phyloP scores from a whole-genome alignment of 768 basidiomycete genomes.

The Tricholoma sp. region DNA sequence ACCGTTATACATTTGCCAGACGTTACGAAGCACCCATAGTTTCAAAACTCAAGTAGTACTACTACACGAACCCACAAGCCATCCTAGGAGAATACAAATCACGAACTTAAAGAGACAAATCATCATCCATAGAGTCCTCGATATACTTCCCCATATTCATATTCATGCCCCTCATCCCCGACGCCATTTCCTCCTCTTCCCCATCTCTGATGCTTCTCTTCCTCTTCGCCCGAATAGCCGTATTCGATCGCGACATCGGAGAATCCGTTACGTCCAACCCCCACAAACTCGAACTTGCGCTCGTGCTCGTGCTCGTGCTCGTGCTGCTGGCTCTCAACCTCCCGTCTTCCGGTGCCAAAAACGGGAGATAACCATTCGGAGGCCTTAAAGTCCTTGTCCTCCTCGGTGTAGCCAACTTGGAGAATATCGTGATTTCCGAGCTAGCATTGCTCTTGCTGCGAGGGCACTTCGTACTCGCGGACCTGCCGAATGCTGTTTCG shows the following conservation, averaged over 20 bases:
- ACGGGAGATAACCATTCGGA: neutral
- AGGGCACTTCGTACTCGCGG: neutral
- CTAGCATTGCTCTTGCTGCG: no score
- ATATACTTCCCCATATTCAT: conserved; percentile 6
- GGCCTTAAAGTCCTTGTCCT: conserved; percentile 12
- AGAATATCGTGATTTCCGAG: neutral
- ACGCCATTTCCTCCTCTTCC: conserved; percentile 7
- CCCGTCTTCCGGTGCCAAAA: neutral
- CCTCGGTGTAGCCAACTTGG: conserved; percentile 7
- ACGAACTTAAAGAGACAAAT: neutral
- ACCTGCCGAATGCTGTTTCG: conserved; percentile 9
- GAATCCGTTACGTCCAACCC: neutral
- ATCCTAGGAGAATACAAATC: no score
- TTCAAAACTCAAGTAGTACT: no score
- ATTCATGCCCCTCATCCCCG: conserved; percentile 6
- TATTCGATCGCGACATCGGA: neutral
- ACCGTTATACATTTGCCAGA: no score
- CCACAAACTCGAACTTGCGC: neutral
- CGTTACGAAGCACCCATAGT: no score
- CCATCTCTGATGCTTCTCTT: conserved; percentile 10
- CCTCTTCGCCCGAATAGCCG: conserved; percentile 9
- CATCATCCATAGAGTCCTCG: conserved; percentile 7
- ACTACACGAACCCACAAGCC: no score
- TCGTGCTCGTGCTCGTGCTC: neutral
- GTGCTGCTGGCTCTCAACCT: no score